Conservation (phyloP, 2,329 filamentous ascomycete species). For the Arthrinium phaeospermum region DNA sequence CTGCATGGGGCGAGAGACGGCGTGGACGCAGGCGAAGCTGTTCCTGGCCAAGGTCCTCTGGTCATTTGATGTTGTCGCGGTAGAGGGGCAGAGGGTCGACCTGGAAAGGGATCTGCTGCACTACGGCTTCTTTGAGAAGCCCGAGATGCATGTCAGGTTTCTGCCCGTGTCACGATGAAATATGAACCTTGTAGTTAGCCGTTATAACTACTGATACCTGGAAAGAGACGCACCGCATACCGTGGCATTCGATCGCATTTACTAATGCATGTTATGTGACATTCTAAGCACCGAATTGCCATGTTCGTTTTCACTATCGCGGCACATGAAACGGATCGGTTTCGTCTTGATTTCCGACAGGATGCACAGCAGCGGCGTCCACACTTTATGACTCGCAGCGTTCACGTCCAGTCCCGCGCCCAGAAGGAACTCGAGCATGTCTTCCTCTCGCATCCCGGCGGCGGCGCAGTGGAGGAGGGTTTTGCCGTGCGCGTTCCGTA, state of each 20-base stretch:
- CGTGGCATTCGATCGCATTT: too few relatives aligned
- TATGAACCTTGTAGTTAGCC: too few relatives aligned
- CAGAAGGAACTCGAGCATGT: conserved; percentile 12
- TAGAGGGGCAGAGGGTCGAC: conserved; percentile 12
- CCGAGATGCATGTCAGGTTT: conserved; percentile 18
- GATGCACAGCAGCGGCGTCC: conserved; percentile 10
- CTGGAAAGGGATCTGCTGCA: conserved; percentile 21
- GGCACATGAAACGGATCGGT: background rate
- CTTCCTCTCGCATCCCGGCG: background rate
- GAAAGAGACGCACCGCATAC: too few relatives aligned
- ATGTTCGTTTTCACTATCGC: background rate
- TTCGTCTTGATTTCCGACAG: background rate
- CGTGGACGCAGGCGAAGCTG: conserved; percentile 20
- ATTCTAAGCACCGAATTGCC: too few relatives aligned
- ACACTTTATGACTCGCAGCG: background rate
- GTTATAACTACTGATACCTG: too few relatives aligned
- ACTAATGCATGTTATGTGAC: too few relatives aligned
- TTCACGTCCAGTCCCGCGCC: background rate
- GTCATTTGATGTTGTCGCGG: conserved; percentile 15
- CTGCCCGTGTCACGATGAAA: background rate
- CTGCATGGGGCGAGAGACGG: conserved; percentile 18
- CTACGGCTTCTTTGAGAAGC: conserved; percentile 24
- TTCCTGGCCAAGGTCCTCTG: conserved; percentile 24
- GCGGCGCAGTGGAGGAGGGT: conserved; percentile 14
- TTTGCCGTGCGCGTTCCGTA: background rate